Conservation (phyloP, 2,329 filamentous ascomycete species). For the Colletotrichum sp. region DNA sequence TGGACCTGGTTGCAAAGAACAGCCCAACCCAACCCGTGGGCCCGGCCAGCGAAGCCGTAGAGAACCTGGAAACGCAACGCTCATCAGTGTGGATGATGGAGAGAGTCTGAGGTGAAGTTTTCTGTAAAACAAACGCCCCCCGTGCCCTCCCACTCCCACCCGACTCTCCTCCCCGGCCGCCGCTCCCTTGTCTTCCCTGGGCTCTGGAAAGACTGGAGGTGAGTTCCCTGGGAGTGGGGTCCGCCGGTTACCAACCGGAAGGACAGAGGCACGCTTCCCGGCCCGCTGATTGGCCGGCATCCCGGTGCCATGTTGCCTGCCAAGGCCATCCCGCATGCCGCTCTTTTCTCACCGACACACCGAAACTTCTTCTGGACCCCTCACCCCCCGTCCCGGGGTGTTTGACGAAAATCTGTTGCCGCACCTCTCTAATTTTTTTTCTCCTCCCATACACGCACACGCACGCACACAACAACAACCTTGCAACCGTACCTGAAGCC, state of each 20-base stretch:
- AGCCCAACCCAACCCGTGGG: neutral
- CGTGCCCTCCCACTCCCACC: neutral
- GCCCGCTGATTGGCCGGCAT: conserved; percentile 5
- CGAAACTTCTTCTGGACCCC: conserved; percentile 6
- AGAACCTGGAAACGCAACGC: neutral
- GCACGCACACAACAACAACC: neutral
- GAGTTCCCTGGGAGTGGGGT: neutral
- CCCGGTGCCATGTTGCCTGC: conserved; percentile 13
- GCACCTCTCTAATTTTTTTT: neutral
- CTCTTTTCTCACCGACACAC: conserved; percentile 23
- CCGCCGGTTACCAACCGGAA: conserved; percentile 20
- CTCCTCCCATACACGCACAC: neutral
- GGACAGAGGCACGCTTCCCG: conserved; percentile 4
- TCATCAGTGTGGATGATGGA: neutral
- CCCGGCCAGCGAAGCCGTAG: neutral
- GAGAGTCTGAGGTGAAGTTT: neutral
- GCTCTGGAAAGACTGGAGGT: neutral
- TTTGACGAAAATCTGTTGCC: conserved; percentile 14
- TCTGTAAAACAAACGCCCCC: neutral
- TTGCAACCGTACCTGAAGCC: neutral
- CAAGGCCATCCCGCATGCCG: conserved; percentile 15
- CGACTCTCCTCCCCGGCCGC: neutral
- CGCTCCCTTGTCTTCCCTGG: neutral
- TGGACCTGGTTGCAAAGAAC: neutral
- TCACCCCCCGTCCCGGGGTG: neutral